Base-by-base conservation (phyloP, 2,329 filamentous ascomycete species). In the Fonsecaea multimorphosa region DNA sequence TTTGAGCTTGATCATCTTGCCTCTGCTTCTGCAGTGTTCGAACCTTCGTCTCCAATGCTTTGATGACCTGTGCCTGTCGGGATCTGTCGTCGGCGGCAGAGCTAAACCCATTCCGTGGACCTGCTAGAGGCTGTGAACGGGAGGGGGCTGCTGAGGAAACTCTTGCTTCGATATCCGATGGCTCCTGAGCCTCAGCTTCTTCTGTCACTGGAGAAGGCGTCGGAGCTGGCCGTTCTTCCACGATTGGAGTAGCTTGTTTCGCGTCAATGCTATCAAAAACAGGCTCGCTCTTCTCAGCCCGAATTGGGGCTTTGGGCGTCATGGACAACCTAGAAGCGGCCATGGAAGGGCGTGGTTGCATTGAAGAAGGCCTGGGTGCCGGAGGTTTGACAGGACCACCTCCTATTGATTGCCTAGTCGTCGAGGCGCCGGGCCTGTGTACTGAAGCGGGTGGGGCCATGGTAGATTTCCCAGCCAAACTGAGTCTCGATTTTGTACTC, bases 21-120 rank as follows among this genome's bases (percentile, higher is more conserved):
- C 92, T 84, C 77, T 97, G 96, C 72, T 94, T 91, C 76, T 99
- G 93, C 72, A 98, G 83, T 2, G 97, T 84, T 61, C 90, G 88
- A 1, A 98, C 81, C 76, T 97, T 97, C 0, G 92, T 89, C 75
- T 97, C 93, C 16, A 97, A 82, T 70, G 96, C 92, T 71, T 97
- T 93, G 22, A 94, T 67, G 8, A 69, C 65, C 22, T 67, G 64
- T n/a, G 67, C 61, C 16, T 69, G 67, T 40, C 67, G 54, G 12
- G 67, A 62, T 53, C 63, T 59, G 34, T 69, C 67, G 49, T 69
- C 67, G 2, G 36, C 16, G 4, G 58, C 6, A 32, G 56, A 8
- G 36, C 22, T 62, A 3, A 24, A 38, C 12, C 40, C 62, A 52
- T 60, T 51, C 22, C 61, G 38, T 46, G 11, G 36, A 51, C 27